Evolutionary conservation across 805 yeast species (phyloP).

Genomic region (Pichia thaimueangensis): DNA sequence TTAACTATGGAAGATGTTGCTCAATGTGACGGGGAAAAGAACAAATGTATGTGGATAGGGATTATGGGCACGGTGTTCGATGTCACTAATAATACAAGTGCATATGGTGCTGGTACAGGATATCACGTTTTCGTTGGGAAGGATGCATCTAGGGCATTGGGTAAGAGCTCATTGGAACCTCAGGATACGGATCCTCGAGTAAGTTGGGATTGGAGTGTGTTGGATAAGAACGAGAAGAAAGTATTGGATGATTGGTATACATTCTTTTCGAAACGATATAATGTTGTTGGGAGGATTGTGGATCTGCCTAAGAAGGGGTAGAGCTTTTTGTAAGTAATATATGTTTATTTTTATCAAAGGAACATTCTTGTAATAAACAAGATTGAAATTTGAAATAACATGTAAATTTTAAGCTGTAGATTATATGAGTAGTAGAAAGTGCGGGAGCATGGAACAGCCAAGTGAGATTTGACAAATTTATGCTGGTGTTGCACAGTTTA

Average conservation of each 20-base stretch:
- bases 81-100: conserved; percentile 56
- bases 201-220: conserved; percentile 44
- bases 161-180: conserved; percentile 53
- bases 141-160: conserved; percentile 74
- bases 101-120: conserved; percentile 72
- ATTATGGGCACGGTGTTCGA: conserved; percentile 76
- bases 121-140: conserved; percentile 69
- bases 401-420: no score
- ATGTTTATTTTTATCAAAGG: no score
- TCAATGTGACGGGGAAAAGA: conserved; percentile 21
- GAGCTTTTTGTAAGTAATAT: no score
- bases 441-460: no score
- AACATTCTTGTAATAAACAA: no score
- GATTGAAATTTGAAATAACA: no score
- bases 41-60: conserved; percentile 53
- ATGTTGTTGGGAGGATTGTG: conserved; percentile 36
- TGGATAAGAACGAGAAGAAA: conserved; percentile 53
- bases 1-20: conserved; percentile 25
- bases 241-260: conserved; percentile 71
- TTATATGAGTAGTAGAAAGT: no score
- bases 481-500: no score
- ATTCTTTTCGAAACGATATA: conserved; percentile 50
- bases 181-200: conserved; percentile 39
- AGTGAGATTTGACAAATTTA: no score
- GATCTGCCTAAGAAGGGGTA: background rate